Base-by-base conservation (phyloP, 768 basidiomycete genomes). In the Lactifluus hygrophoroides region DNA sequence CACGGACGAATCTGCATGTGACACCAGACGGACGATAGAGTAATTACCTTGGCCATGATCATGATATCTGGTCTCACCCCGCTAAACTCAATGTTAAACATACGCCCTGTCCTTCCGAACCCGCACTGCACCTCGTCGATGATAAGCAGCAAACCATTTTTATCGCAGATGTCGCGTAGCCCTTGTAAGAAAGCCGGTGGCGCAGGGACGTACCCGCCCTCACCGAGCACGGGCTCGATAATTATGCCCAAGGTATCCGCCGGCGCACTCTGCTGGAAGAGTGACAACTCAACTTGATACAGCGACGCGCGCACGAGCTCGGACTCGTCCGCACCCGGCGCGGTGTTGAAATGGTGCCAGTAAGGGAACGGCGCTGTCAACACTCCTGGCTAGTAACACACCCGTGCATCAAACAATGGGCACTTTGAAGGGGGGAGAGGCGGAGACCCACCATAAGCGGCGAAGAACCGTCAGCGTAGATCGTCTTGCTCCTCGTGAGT, bases 191-290 rank as follows among this genome's bases (percentile, higher is more conserved):
- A 98, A 21, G 81, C 80, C 1, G 81, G 67, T 0, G 93, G 90
- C 0, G 93, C 90, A 28, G 90, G 85, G 16, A 96, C 89, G 71
- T 98, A 97, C 1, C 95, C 95, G 35, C 95, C 95, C 71, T 97
- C 95, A 25, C 94, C 94, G 30, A 97, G 77, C 1, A 97, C 86
- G 42, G 95, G 90, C 76, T 98, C 95, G 42, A 98, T 72, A 62
- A 98, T 73, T 67, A 97, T 86, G n/a, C 93, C 94, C 2, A 94
- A 92, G 0, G 93, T 94, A 69, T 97, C 94, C 5, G 73, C 71
- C 0, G 94, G 89, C 1, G 85, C 77, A 7, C 85, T 86, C 70
- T 94, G 90, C 70, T 97, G 94, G 50, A 75, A 73, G 58, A 87
- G 73, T 13, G 95, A 68, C 14, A 96, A 79, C 54, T 91, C 85